Evolutionary conservation across 805 yeast genomes (phyloP), one percentile per base, ranked within the genome.

Genomic region (Candida arabinofermentans): DNA sequence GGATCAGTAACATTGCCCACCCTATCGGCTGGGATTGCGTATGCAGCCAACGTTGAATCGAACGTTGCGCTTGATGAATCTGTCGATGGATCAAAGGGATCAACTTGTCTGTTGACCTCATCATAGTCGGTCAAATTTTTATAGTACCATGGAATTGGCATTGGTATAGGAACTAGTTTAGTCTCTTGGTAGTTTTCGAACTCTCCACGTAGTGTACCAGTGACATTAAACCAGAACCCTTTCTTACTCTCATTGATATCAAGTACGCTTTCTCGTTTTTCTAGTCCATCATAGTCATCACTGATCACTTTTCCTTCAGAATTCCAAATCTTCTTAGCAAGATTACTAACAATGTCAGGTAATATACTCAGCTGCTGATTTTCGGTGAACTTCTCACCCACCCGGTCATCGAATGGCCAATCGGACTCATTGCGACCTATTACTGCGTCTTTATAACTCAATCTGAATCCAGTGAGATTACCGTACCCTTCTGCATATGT

Each of bases 381-480:
- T 45, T 77, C 80, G 19, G 53, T 36, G 64, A 79, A 76, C 3
- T 69, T 61, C 6, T 62, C 52, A 7, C 58, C 58, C 1, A 23
- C 24, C 5, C 50, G 47, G 40, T 59, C 54, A 8, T 46, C 77
- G 21, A 81, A 58, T 0, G 90, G 90, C 74, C 81, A 82, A 0
- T 77, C 70, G 45, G 72, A 70, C 1, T 62, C 66, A 22, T 68
- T 67, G 37, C 70, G 62, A 10, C 74, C 74, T 5, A 65, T 58
- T 2, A 72, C 17, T 13, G 69, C 71, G 59, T 83, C 95, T 8
- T 70, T 66, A 51, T 85, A 86, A 24, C 87, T 77, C 26, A 82
- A 61, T 51, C 70, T 72, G 43, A 82, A 76, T 3, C 96, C 96
- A 0, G 93, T 83, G 13, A 86, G 59, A 51, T 85, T 83, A 1